Evolutionary conservation across 805 yeast species (phyloP).

Genomic region (Wickerhamomyces bisporus): DNA sequence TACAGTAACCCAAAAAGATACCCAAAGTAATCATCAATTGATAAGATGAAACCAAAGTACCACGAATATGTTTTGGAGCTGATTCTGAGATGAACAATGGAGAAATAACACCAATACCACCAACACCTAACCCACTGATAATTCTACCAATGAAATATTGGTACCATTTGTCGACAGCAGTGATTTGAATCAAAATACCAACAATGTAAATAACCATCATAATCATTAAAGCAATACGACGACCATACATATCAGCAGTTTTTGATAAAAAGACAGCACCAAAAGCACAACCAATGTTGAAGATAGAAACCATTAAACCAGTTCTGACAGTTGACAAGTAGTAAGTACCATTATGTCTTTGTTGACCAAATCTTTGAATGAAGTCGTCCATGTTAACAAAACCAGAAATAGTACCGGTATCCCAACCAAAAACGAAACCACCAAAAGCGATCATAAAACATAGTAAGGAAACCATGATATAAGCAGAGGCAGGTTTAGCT

Average conservation of each 20-base stretch:
- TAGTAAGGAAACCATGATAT: slow-evolving; percentile 24
- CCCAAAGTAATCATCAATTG: slow-evolving; percentile 69
- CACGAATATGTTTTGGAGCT: slow-evolving; percentile 67
- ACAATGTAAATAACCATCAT: slow-evolving; percentile 60
- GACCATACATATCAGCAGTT: slow-evolving; percentile 58
- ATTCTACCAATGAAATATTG: slow-evolving; percentile 67
- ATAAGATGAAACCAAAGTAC: slow-evolving; percentile 63
- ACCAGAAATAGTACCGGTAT: slow-evolving; percentile 77
- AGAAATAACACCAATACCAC: slow-evolving; percentile 69
- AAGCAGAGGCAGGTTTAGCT: slow-evolving; percentile 29
- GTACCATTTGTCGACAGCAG: slow-evolving; percentile 52
- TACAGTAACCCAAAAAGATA: slow-evolving; percentile 72
- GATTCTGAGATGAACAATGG: slow-evolving; percentile 71
- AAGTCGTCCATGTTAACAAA: slow-evolving; percentile 57
- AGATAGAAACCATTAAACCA: slow-evolving; percentile 53
- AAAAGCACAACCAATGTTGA: slow-evolving; percentile 71
- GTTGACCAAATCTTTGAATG: slow-evolving; percentile 50
- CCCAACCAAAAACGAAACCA: slow-evolving; percentile 77
- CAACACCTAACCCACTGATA: slow-evolving; percentile 73
- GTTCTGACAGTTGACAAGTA: slow-evolving; percentile 48
- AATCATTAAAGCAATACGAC: slow-evolving; percentile 57
- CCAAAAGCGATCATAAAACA: slow-evolving; percentile 59
- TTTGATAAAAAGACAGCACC: slow-evolving; percentile 62
- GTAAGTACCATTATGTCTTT: slow-evolving; percentile 34
- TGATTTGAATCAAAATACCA: slow-evolving; percentile 64